phyloP scores from a whole-genome alignment of 148 eudicot species.

The Simmondsia chinensis region DNA sequence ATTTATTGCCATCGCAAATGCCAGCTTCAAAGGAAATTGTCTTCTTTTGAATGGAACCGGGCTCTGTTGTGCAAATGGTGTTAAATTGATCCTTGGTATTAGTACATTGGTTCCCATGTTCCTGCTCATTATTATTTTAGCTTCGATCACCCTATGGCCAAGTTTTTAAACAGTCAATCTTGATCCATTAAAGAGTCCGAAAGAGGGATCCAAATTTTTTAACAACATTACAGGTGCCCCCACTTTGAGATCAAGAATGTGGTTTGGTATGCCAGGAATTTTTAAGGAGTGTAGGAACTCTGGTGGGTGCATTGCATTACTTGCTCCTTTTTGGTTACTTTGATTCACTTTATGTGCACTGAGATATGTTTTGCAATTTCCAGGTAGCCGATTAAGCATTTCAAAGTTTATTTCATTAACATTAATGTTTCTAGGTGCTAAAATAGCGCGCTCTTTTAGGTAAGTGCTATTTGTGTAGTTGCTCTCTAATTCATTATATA shows the following conservation, averaged over 20 bases:
- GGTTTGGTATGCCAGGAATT: conserved; percentile 1
- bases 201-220: background rate
- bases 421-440: conserved; percentile 4
- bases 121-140: background rate
- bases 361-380: background rate
- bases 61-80: background rate
- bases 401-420: background rate
- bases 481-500: background rate
- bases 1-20: conserved; percentile 6
- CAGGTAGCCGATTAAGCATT: background rate
- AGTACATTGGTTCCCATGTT: background rate
- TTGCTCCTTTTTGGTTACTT: background rate
- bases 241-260: background rate
- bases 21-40: conserved; percentile 3
- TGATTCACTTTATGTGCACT: conserved; percentile 2
- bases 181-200: conserved; percentile 4
- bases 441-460: conserved; percentile 3
- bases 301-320: background rate
- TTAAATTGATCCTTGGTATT: conserved; percentile 4
- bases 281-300: conserved; percentile 1
- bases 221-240: background rate
- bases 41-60: conserved; percentile 1
- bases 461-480: background rate
- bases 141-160: background rate
- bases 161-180: background rate